phyloP scores from a whole-genome alignment of 345 rosid genomes.

The Atalantia buxifolia region DNA sequence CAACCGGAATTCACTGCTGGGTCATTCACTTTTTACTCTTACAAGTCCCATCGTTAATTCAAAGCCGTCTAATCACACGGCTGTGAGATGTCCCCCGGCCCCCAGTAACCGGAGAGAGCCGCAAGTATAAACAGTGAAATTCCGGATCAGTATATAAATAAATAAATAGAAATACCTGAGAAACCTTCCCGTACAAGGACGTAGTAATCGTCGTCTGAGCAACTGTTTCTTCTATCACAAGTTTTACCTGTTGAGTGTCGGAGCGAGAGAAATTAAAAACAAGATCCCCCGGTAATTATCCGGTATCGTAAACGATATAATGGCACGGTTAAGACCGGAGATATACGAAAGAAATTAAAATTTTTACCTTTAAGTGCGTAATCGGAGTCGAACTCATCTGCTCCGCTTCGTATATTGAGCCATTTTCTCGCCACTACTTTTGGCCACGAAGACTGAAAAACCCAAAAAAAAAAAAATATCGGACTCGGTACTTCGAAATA shows the following conservation, averaged over 20 bases:
- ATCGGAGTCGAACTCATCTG: constrained; percentile 74
- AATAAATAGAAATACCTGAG: constrained; percentile 44
- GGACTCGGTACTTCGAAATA: neutral
- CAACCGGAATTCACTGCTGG: neutral
- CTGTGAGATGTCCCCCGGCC: neutral
- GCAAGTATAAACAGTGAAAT: neutral
- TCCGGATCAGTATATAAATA: neutral
- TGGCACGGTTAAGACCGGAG: neutral
- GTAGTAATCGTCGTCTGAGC: constrained; percentile 56
- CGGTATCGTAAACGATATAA: neutral
- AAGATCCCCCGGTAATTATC: neutral
- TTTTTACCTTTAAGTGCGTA: constrained; percentile 46
- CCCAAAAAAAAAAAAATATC: neutral
- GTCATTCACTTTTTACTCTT: neutral
- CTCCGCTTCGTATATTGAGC: constrained; percentile 69
- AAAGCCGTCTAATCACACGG: constrained; percentile 28
- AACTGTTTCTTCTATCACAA: constrained; percentile 59
- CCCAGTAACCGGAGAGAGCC: neutral
- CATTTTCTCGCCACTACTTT: constrained; percentile 69
- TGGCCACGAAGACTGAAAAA: constrained; percentile 70
- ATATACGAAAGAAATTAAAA: neutral
- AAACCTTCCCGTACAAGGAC: constrained; percentile 49
- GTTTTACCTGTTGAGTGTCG: constrained; percentile 17
- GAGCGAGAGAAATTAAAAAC: neutral
- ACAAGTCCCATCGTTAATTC: neutral